Base-by-base conservation (phyloP, 257 asterid species). In the Anisodus acutangulus region DNA sequence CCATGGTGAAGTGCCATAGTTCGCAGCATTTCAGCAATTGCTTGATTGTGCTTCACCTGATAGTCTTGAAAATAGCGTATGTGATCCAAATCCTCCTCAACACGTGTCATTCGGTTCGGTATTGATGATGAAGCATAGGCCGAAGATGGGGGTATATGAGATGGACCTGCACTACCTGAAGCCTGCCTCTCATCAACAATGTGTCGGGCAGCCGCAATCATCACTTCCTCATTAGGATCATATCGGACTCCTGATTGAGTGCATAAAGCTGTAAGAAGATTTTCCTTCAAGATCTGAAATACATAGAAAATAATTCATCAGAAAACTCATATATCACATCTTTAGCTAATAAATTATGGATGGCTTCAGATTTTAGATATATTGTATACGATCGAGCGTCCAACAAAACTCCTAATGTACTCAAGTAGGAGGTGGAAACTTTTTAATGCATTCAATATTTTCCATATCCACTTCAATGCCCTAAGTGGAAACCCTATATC, bases 31-130 rank as follows among this genome's bases (percentile, higher is more conserved):
- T 22, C 81, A 51, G 63, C 47, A 76, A 76, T n/a, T 12, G 63
- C 47, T 51, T 76, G 63, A 26, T 76, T 76, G 81, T 76, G 81
- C n/a, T 76, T 49, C 63, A 76, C 63, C 13, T 76, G 81, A 76
- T 51, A 76, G 81, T 22, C 63, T 51, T 76, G 81, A 76, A 76
- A 76, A 76, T 76, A 63, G 47, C 26, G 63, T 51, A 76, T 76
- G 47, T 26, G 63, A 51, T 51, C 63, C 19, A 76, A 51, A 51
- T 76, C 13, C 81, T 51, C 81, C 81, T 76, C 81, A 26, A 76
- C 43, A 51, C 81, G 3, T 26, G 63, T 12, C 58, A 51, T 76
- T 51, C 63, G 3, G 45, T 26, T 26, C 35, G 63, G 26, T 51
- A 76, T 26, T 51, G 81, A 51, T 0, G 81, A 76, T 26, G 81